Percentiles rank a stretch among this genome's conserved stretches.
These are phyloP conservation scores for Eucalyptus cladocalyx DNA, from an alignment of 345 rosid genomes.

Conservation along the genomic window DNA sequence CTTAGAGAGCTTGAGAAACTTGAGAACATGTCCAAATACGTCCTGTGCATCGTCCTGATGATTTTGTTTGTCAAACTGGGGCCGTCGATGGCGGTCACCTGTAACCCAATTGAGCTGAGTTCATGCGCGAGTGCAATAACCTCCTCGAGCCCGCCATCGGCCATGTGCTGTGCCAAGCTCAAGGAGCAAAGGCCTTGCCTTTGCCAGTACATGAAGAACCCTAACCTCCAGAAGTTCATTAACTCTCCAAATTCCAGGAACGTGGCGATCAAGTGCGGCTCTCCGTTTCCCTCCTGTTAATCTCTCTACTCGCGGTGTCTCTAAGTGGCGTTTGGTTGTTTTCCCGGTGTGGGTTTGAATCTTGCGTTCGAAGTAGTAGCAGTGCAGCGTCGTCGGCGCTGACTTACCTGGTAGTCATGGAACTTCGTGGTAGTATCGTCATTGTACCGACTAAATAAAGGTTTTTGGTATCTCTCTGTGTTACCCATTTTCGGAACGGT, in stretches of 20 bases:
- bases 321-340: not conserved
- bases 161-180: slow-evolving; percentile 61
- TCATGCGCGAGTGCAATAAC: slow-evolving; percentile 73
- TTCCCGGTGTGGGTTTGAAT: not conserved
- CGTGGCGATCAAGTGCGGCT: slow-evolving; percentile 65
- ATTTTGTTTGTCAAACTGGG: not conserved
- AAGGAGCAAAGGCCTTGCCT: slow-evolving; percentile 85
- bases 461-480: not conserved
- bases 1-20: not conserved
- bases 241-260: slow-evolving; percentile 82
- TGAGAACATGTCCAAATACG: not conserved
- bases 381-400: not conserved
- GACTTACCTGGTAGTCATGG: not conserved
- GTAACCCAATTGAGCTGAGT: slow-evolving; percentile 67
- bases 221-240: slow-evolving; percentile 43
- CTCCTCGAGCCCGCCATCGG: slow-evolving; percentile 40
- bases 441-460: not conserved
- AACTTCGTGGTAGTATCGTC: not conserved
- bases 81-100: slow-evolving; percentile 28
- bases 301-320: not conserved
- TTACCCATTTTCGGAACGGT: not conserved
- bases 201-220: slow-evolving; percentile 72
- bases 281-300: slow-evolving; percentile 76
- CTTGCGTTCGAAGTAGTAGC: not conserved
- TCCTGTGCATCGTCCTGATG: not conserved